Evolutionary conservation across 2,329 filamentous ascomycete species (phyloP), one percentile per base, ranked within the genome.

Genomic region (Phaeosphaeriaceae sp.): DNA sequence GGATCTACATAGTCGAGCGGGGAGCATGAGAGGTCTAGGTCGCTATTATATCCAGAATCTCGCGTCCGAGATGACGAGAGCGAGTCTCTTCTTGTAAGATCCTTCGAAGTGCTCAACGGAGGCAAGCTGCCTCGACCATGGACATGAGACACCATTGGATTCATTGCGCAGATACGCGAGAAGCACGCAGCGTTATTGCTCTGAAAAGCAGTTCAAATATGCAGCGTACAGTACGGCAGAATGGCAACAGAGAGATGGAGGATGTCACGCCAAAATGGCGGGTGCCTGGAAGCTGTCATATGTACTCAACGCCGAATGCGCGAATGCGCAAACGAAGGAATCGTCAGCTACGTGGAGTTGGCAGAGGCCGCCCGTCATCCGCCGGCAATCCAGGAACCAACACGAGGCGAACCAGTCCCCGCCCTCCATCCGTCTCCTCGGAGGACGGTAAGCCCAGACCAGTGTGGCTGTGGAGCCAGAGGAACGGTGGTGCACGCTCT

Each of bases 21-120:
- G 11, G 70, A 74, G 41, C 70, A 56, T 44, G 68, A 65, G 19
- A 65, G 46, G 25, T 74, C 71, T 7, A 62, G 62, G 27, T 74
- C 68, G 55, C 70, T 73, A 41, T 63, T 70, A 54, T 74, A 74
- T 7, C 71, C 71, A n/a, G 71, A 74, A 49, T 74, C 71, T 9
- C 64, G 56, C 9, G 71, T 73, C 46, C 62, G 65, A 5, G 66
- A 68, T 3, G 69, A 73, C 11, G 65, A 69, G 22, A 73, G 50
- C 33, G 67, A 71, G 50, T 73, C 71, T 52, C 70, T 61, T 45
- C 71, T 62, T 40, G 53, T 46, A 33, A 50, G 24, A 27, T 65
- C 61, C 22, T 69, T 66, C 22, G 56, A 51, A 5, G 51, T 70
- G 40, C 51, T 61, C 36, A 70, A 56, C 57, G 59, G 65, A 3